Evolutionary conservation across 257 asterid genomes (phyloP), one percentile per base, ranked within the genome.

Genomic region (Galeopsis tetrahit): DNA sequence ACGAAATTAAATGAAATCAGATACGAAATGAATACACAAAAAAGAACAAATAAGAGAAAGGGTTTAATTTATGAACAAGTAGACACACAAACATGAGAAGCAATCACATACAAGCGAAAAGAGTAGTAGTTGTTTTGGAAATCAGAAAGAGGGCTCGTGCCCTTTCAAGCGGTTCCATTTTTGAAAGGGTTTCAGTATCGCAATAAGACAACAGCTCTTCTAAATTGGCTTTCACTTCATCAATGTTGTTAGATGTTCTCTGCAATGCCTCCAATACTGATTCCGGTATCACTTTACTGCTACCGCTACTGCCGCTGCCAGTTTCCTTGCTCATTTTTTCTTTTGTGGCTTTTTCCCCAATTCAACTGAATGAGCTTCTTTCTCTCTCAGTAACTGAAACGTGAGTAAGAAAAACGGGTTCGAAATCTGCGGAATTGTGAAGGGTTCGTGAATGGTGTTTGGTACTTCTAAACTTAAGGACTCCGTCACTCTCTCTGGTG

Each of bases 151-250:
- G 85, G 73, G 85, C 83, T 38, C 84, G 89, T 44, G 98, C 98
- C 85, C 96, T 87, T 32, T 87, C 85, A 36, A 95, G 91, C 70
- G 96, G 96, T 66, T 84, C 88, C 97, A 95, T 64, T 72, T 72
- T 68, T 7, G 91, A 68, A 60, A 95, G 90, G 80, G 87, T 81
- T 76, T 90, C 96, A 13, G 84, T 21, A 63, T 84, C 89, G 55
- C 90, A 91, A 68, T 81, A 72, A 69, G 90, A 75, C 39, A 95
- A 64, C 59, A 85, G 82, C 75, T 88, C 92, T 59, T 82, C 86
- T 58, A 91, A 86, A 82, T 85, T 82, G 61, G 86, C 48, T 57
- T 86, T 72, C 57, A 95, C 85, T 73, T 90, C 96, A 56, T 88
- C 90, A 64, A 95, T 73, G 82, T 90, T 88, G 75, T 28, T 83